These are phyloP conservation scores for Daldinia sp. DNA, from an alignment of 2,329 filamentous ascomycete species.

Conservation along the genomic window DNA sequence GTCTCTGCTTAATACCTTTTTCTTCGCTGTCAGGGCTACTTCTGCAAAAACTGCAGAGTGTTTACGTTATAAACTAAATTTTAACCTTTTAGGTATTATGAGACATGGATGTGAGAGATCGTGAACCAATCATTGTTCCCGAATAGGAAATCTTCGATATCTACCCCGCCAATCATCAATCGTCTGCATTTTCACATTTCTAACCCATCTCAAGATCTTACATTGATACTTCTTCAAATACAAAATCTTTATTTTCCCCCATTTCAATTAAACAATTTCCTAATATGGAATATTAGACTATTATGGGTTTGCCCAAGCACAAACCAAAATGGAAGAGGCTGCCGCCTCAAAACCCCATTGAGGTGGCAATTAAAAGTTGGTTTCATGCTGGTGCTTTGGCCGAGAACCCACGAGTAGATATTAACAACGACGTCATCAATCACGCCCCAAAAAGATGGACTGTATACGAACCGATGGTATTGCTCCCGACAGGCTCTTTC, in stretches of 20 bases:
- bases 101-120: background rate
- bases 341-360: slow-evolving; percentile 33
- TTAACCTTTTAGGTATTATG: too few species aligned
- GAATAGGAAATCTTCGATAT: slow-evolving; percentile 4
- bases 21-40: too few species aligned
- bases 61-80: too few species aligned
- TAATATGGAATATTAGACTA: background rate
- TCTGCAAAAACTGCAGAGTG: too few species aligned
- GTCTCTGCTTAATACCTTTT: too few species aligned
- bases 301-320: slow-evolving; percentile 2
- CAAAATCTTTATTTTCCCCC: background rate
- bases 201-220: too few species aligned
- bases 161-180: slow-evolving; percentile 2
- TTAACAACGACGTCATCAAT: slow-evolving; percentile 46
- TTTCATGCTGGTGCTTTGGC: background rate
- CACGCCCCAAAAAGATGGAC: slow-evolving; percentile 65
- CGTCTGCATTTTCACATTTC: background rate
- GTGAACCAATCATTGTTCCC: slow-evolving; percentile 6
- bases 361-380: slow-evolving; percentile 32
- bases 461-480: slow-evolving; percentile 67
- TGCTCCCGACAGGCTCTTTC: slow-evolving; percentile 68
- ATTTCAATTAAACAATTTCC: background rate
- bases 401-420: background rate
- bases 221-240: too few species aligned
- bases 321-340: slow-evolving; percentile 19